These are phyloP conservation scores for Lentinula guzmanii DNA, from an alignment of 768 basidiomycete species.

Conservation along the genomic window DNA sequence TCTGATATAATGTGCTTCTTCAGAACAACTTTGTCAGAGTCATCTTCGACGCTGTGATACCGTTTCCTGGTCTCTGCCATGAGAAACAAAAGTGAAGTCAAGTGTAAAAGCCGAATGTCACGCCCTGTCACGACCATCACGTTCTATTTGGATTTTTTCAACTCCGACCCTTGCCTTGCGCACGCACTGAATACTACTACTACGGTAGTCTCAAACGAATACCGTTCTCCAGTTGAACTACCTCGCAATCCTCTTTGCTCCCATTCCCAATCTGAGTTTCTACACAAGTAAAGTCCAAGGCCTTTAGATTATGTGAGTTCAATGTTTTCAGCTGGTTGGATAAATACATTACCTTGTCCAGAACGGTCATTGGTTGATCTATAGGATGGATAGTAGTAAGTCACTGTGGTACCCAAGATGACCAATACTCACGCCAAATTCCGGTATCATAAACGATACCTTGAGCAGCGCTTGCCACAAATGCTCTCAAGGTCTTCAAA, in stretches of 20 bases:
- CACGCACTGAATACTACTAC: slow-evolving; percentile 1
- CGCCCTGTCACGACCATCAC: slow-evolving; percentile 6
- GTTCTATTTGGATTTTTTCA: not conserved
- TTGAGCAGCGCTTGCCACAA: slow-evolving; percentile 73
- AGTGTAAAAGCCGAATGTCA: not conserved
- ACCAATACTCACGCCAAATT: slow-evolving; percentile 77
- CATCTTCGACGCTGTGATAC: slow-evolving; percentile 42
- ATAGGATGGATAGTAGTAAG: not conserved
- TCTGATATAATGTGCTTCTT: slow-evolving; percentile 55
- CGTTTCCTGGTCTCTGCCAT: slow-evolving; percentile 53
- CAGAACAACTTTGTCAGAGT: slow-evolving; percentile 29
- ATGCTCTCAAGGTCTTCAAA: slow-evolving; percentile 68
- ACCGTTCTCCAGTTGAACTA: slow-evolving; percentile 46
- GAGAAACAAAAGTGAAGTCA: not conserved
- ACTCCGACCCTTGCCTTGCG: not conserved
- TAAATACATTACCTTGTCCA: slow-evolving; percentile 52
- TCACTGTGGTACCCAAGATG: not conserved
- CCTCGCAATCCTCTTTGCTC: slow-evolving; percentile 77
- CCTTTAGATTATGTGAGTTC: slow-evolving; percentile 30
- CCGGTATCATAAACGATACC: slow-evolving; percentile 81
- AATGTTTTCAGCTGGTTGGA: not conserved
- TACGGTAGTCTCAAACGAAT: slow-evolving; percentile 19
- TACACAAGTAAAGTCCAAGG: slow-evolving; percentile 80
- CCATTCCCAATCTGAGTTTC: slow-evolving; percentile 91
- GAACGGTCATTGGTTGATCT: slow-evolving; percentile 92